phyloP scores from a whole-genome alignment of 257 asterid genomes.

The Ehretia macrophylla region DNA sequence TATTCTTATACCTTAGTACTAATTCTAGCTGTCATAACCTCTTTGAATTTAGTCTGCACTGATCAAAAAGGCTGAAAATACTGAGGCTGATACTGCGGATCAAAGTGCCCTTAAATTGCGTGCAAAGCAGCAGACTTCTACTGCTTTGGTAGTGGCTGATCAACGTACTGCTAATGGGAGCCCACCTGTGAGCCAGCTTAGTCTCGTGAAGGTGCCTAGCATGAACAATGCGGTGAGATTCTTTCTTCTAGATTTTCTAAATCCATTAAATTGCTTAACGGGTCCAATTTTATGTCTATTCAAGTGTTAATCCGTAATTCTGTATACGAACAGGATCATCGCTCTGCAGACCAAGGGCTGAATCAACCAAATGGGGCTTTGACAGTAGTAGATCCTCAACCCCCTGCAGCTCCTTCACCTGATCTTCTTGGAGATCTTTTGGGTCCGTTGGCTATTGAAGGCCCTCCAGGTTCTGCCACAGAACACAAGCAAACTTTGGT shows the following conservation, averaged over 20 bases:
- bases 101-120: constrained; percentile 94
- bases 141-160: constrained; percentile 76
- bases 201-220: constrained; percentile 76
- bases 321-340: constrained; percentile 45
- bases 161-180: constrained; percentile 72
- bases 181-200: constrained; percentile 61
- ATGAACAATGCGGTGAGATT: constrained; percentile 53
- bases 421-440: constrained; percentile 90
- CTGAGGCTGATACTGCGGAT: constrained; percentile 94
- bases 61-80: constrained; percentile 77
- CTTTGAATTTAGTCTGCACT: constrained; percentile 56
- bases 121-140: constrained; percentile 82
- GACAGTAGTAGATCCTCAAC: constrained; percentile 76
- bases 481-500: constrained; percentile 42
- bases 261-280: too few relatives aligned
- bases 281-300: too few relatives aligned
- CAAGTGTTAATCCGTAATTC: constrained; percentile 15
- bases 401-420: constrained; percentile 54
- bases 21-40: neutral
- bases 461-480: constrained; percentile 43
- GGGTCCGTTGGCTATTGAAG: constrained; percentile 82
- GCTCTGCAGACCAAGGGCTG: constrained; percentile 42
- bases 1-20: neutral
- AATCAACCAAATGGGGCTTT: constrained; percentile 69
- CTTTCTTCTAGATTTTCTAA: constrained; percentile 18